These are phyloP conservation scores for Mycena capillaripes DNA, from an alignment of 768 basidiomycete species.

Conservation along the genomic window DNA sequence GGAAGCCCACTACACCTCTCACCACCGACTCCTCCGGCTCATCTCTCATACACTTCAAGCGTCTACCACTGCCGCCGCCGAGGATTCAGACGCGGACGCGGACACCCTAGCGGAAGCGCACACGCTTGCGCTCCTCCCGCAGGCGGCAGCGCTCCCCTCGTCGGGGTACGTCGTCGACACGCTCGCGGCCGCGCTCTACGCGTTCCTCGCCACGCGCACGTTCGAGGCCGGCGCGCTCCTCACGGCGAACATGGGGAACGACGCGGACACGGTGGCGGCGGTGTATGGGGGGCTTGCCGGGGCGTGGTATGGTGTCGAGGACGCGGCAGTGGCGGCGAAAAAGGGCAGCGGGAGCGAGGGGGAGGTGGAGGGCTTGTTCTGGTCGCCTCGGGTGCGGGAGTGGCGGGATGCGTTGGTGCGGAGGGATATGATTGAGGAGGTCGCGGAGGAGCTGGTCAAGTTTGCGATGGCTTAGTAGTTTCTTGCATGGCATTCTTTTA, in stretches of 20 bases:
- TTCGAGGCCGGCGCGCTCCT: constrained; percentile 62
- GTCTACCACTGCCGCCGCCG: too few species aligned
- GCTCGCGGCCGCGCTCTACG: constrained; percentile 58
- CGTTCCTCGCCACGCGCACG: constrained; percentile 57
- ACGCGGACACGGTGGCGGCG: constrained; percentile 62
- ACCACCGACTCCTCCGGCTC: not conserved
- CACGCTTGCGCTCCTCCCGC: constrained; percentile 43
- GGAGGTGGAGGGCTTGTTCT: constrained; percentile 44
- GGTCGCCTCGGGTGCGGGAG: constrained; percentile 51
- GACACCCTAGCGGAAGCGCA: not conserved
- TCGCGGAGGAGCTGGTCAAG: constrained; percentile 52
- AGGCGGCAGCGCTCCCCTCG: constrained; percentile 48
- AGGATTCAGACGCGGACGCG: not conserved
- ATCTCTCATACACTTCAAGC: too few species aligned
- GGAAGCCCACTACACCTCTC: constrained; percentile 48
- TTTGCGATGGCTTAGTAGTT: too few species aligned
- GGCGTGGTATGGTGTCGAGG: constrained; percentile 55
- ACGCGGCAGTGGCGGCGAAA: constrained; percentile 18
- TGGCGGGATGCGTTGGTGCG: constrained; percentile 52
- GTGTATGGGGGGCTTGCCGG: constrained; percentile 62
- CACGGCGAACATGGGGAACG: constrained; percentile 58
- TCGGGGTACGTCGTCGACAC: constrained; percentile 58
- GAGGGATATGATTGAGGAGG: constrained; percentile 51
- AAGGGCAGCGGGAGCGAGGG: not conserved
- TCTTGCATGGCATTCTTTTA: too few species aligned